Conservation (phyloP, 1,139 yeast species). For the Pneumocystis murina region DNA sequence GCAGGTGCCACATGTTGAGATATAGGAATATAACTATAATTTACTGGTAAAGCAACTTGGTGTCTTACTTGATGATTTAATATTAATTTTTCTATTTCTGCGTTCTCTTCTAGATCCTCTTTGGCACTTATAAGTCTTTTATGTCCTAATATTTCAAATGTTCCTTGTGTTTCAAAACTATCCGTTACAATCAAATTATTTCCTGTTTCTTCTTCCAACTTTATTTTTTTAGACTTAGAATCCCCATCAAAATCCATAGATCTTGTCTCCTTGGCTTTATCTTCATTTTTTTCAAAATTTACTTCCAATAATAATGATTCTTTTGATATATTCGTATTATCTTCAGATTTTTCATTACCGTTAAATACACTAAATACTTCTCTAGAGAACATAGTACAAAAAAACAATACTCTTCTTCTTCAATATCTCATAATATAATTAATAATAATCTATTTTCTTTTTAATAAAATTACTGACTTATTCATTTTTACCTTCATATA, state of each 20-base stretch:
- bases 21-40: slow-evolving; percentile 73
- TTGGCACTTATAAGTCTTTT: slow-evolving; percentile 12
- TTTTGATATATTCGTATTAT: not conserved
- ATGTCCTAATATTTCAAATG: slow-evolving; percentile 13
- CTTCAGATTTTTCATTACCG: not conserved
- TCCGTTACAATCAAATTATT: slow-evolving; percentile 12
- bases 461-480: not conserved
- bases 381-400: not conserved
- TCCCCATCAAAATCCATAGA: not conserved
- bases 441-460: not conserved
- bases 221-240: not conserved
- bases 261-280: not conserved
- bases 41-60: slow-evolving; percentile 92
- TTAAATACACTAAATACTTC: not conserved
- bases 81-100: slow-evolving; percentile 43
- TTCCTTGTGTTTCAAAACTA: slow-evolving; percentile 16
- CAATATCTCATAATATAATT: not conserved
- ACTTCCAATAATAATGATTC: not conserved
- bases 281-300: not conserved
- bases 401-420: not conserved
- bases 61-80: slow-evolving; percentile 89
- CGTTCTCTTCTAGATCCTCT: slow-evolving; percentile 18
- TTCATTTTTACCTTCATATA: too few relatives aligned
- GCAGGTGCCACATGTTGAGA: slow-evolving; percentile 52
- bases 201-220: not conserved